phyloP scores from a whole-genome alignment of 345 rosid species.

The Hibiscus trionum region DNA sequence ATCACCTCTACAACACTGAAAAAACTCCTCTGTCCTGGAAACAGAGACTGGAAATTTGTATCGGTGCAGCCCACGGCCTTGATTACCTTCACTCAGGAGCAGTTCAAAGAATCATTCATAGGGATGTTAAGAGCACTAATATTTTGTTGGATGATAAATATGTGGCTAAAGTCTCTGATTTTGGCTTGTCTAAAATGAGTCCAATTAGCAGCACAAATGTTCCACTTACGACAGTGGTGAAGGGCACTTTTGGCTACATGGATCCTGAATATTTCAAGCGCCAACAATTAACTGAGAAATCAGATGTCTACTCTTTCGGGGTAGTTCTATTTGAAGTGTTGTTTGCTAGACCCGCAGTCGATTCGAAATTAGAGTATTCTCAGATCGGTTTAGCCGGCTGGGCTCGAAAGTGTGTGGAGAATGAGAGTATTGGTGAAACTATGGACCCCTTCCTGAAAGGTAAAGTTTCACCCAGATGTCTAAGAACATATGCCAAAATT shows the following conservation, averaged over 20 bases:
- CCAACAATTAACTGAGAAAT: conserved; percentile 32
- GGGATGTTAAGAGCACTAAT: conserved; percentile 34
- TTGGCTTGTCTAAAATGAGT: conserved; percentile 32
- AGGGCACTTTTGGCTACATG: conserved; percentile 31
- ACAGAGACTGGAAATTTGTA: conserved; percentile 28
- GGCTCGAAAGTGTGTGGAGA: conserved; percentile 29
- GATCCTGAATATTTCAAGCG: conserved; percentile 29
- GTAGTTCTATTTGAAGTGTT: conserved; percentile 33
- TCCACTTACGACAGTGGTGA: conserved; percentile 25
- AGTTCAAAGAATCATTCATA: conserved; percentile 27
- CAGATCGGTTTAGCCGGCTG: conserved; percentile 27
- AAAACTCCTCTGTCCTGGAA: conserved; percentile 28
- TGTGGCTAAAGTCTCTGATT: conserved; percentile 31
- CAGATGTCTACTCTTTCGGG: conserved; percentile 35
- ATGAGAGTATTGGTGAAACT: conserved; percentile 17
- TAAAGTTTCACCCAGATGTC: conserved; percentile 16
- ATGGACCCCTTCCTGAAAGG: conserved; percentile 21
- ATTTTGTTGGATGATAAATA: conserved; percentile 32
- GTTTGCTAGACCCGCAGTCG: conserved; percentile 28
- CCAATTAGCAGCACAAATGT: conserved; percentile 24
- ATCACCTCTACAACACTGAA: conserved; percentile 28
- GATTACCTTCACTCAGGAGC: conserved; percentile 32
- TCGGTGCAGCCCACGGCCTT: conserved; percentile 29
- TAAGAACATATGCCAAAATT: conserved; percentile 20
- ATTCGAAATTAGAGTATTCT: conserved; percentile 23